These are phyloP conservation scores for Phytophthora pistaciae DNA, from an alignment of 352 stramenopile genomes.

Conservation along the genomic window DNA sequence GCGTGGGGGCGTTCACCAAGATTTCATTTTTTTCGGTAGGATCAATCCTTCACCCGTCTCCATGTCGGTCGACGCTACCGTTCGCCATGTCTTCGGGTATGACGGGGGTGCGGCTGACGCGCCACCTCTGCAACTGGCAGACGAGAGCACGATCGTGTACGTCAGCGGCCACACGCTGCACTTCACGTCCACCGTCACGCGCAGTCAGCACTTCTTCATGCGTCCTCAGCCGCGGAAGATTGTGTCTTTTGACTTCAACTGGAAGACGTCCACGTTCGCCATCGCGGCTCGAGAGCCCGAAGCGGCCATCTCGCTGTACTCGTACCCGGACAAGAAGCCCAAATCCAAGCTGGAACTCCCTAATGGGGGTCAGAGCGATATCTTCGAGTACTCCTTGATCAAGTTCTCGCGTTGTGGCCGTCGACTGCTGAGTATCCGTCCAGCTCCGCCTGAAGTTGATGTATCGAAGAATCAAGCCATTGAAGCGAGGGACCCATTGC, in stretches of 20 bases:
- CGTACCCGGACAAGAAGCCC: conserved; percentile 82
- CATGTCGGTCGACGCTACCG: conserved; percentile 65
- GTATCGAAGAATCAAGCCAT: neutral
- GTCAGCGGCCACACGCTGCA: conserved; percentile 71
- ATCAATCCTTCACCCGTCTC: neutral
- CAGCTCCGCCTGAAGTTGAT: conserved; percentile 12
- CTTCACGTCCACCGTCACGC: conserved; percentile 71
- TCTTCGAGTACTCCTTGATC: conserved; percentile 73
- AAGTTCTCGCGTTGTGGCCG: conserved; percentile 77
- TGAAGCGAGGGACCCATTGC: conserved; percentile 13
- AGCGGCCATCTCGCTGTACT: conserved; percentile 71
- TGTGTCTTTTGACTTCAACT: conserved; percentile 75
- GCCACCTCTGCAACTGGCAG: conserved; percentile 61
- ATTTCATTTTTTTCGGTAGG: conserved; percentile 15
- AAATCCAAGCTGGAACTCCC: conserved; percentile 53
- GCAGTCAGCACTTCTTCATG: conserved; percentile 73
- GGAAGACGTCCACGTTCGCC: conserved; percentile 61
- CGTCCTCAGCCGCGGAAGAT: conserved; percentile 61
- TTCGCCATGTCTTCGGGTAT: conserved; percentile 77
- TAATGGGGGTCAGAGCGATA: conserved; percentile 16
- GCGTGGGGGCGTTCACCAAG: conserved; percentile 18
- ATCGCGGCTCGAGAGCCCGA: conserved; percentile 61
- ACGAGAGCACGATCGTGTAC: conserved; percentile 75
- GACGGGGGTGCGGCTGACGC: conserved; percentile 33
- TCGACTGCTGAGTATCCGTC: conserved; percentile 62